Evolutionary conservation across 2,329 filamentous ascomycete genomes (phyloP).

Genomic region (Phaeophleospora eucalypticola): DNA sequence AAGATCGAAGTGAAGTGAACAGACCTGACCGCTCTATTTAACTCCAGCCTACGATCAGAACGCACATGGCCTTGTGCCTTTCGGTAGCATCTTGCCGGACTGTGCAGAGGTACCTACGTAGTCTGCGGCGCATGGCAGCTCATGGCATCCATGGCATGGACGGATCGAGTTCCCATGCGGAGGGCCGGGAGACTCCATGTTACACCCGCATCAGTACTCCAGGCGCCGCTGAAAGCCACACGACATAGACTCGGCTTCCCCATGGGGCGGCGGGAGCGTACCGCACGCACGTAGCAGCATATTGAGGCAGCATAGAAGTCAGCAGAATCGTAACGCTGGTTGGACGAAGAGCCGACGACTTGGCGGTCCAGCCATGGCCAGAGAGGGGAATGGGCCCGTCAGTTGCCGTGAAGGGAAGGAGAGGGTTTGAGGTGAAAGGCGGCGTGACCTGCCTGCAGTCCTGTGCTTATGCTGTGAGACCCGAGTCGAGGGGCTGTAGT

Average conservation of each 20-base stretch:
- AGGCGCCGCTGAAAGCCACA: not conserved
- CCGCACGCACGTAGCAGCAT: no score
- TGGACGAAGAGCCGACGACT: not conserved
- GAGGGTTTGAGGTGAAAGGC: not conserved
- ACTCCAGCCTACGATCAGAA: not conserved
- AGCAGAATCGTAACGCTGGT: no score
- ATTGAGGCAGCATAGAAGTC: no score
- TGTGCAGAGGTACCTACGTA: not conserved
- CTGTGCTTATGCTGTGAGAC: no score
- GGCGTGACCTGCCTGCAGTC: not conserved
- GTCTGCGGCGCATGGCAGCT: conserved; percentile 2
- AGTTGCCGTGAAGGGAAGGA: not conserved
- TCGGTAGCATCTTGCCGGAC: not conserved
- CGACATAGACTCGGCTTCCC: conserved; percentile 1
- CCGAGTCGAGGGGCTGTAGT: no score
- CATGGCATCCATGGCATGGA: not conserved
- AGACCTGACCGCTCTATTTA: conserved; percentile 9
- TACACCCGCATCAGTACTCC: not conserved
- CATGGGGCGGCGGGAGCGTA: conserved; percentile 1
- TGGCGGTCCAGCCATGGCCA: not conserved
- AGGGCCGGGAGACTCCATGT: conserved; percentile 3
- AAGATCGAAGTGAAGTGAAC: not conserved
- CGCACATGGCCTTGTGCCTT: not conserved
- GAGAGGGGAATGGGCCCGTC: not conserved
- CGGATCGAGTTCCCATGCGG: not conserved